Percentiles rank a stretch among this genome's conserved stretches.
Evolutionary conservation across 306 rosid genomes (phyloP).

Genomic region (Elaeagnus macrophylla): DNA sequence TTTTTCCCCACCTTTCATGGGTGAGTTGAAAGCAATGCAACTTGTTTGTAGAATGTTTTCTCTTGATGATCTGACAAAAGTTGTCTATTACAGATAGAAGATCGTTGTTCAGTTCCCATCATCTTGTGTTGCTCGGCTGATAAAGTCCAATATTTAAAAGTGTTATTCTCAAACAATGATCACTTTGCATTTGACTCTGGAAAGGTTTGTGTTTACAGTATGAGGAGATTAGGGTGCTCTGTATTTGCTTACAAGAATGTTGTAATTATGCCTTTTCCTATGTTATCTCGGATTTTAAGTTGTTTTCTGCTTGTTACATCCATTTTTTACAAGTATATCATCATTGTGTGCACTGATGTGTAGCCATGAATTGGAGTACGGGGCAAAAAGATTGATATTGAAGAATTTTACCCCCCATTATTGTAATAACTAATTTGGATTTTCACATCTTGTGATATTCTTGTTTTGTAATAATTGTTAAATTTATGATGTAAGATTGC

Average conservation of each 20-base stretch:
- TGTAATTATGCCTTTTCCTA: too few relatives aligned
- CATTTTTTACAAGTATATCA: too few relatives aligned
- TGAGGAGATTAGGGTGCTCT: conserved; percentile 13
- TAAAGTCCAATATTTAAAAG: conserved; percentile 39
- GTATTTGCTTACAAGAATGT: neutral
- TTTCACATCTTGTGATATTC: neutral
- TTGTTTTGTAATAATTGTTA: neutral
- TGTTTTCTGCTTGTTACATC: too few relatives aligned
- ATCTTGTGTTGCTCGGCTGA: conserved; percentile 58
- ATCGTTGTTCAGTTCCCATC: conserved; percentile 49
- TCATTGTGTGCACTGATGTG: too few relatives aligned
- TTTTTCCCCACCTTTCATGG: neutral
- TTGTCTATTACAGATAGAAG: conserved; percentile 52
- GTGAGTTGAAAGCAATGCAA: neutral
- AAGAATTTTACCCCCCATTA: neutral
- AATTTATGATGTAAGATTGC: neutral
- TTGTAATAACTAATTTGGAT: neutral
- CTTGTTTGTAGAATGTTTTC: conserved; percentile 6
- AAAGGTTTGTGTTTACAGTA: conserved; percentile 42
- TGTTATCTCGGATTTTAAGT: too few relatives aligned
- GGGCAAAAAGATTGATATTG: neutral
- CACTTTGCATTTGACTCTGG: conserved; percentile 52
- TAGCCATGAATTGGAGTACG: too few relatives aligned
- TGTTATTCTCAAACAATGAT: conserved; percentile 47
- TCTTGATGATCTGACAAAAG: conserved; percentile 20